Base-by-base conservation (phyloP, 75 land plant genomes). In the Adiantum capillusveneris region DNA sequence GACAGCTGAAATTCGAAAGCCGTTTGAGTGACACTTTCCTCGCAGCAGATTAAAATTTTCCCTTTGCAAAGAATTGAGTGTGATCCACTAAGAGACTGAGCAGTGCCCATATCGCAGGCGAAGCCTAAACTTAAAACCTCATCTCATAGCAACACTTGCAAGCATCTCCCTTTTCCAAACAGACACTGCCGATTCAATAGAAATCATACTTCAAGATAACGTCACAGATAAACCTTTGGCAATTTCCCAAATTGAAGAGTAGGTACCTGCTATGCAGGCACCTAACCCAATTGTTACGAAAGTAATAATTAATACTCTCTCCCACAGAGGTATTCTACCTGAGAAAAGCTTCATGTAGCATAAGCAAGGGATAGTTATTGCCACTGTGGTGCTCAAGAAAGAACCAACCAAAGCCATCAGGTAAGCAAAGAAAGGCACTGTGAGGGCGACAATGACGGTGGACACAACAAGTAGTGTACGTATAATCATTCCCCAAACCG, bases 341-440 rank as follows among this genome's bases (percentile, higher is more conserved):
- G 66, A 53, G 24, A 60, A 80, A 2, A 85, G 70, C 67, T 78
- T 85, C 65, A 80, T 41, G 74, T 82, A 88, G 63, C 84, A 88
- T 1, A 82, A 31, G 65, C 84, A 85, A 22, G 93, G 93, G 19
- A 88, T 43, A 27, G 83, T 29, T 13, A 85, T 63, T 0, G 90
- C 78, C 21, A 74, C 88, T n/a, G 83, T 57, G 37, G 71, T 63
- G 59, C 97, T 88, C n/a, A 91, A 63, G 43, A 82, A 77, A n/a
- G 97, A 85, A 0, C 97, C 97, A 22, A 82, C 75, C 26, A 88
- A 66, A 1, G 94, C 75, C 97, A 91, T 91, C 2, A 91, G 63
- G 36, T 60, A 74, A 1, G 73, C 94, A 39, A 91, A 91, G 49
- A 80, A 77, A 2, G 97, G 97, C 14, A 91, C 50, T 0, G 72